These are phyloP conservation scores for Pythium volutum DNA, from an alignment of 352 stramenopile species.

Conservation along the genomic window DNA sequence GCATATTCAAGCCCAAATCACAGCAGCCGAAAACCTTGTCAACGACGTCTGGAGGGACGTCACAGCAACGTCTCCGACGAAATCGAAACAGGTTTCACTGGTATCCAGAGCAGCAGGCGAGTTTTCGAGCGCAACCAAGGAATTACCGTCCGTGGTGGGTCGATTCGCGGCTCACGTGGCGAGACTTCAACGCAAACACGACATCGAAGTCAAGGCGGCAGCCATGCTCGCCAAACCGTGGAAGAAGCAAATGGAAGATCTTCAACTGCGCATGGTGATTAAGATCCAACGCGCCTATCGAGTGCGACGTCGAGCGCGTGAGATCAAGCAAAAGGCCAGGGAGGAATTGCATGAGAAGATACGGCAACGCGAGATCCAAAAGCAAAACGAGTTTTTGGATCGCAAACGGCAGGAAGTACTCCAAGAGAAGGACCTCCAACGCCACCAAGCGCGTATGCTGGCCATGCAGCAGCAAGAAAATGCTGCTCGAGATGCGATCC, in stretches of 20 bases:
- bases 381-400: slow-evolving; percentile 53
- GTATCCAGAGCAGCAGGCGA: not conserved
- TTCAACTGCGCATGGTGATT: slow-evolving; percentile 62
- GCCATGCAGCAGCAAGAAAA: slow-evolving; percentile 50
- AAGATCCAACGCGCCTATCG: slow-evolving; percentile 73
- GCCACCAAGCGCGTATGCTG: slow-evolving; percentile 54
- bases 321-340: slow-evolving; percentile 45
- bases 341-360: slow-evolving; percentile 52
- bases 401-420: slow-evolving; percentile 50
- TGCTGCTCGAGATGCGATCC: slow-evolving; percentile 29
- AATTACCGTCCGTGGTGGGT: slow-evolving; percentile 53
- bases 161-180: slow-evolving; percentile 56
- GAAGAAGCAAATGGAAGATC: slow-evolving; percentile 70
- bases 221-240: slow-evolving; percentile 51
- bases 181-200: slow-evolving; percentile 49
- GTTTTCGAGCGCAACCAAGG: slow-evolving; percentile 24
- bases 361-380: slow-evolving; percentile 42
- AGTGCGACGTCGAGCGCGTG: slow-evolving; percentile 31
- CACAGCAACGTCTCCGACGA: slow-evolving; percentile 18
- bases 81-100: not conserved
- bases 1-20: slow-evolving; percentile 55
- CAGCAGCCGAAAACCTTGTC: slow-evolving; percentile 40
- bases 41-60: slow-evolving; percentile 64
- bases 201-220: slow-evolving; percentile 57
- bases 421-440: slow-evolving; percentile 52